Evolutionary conservation across 2,329 filamentous ascomycete species (phyloP).

Genomic region (Fonsecaea nubica): DNA sequence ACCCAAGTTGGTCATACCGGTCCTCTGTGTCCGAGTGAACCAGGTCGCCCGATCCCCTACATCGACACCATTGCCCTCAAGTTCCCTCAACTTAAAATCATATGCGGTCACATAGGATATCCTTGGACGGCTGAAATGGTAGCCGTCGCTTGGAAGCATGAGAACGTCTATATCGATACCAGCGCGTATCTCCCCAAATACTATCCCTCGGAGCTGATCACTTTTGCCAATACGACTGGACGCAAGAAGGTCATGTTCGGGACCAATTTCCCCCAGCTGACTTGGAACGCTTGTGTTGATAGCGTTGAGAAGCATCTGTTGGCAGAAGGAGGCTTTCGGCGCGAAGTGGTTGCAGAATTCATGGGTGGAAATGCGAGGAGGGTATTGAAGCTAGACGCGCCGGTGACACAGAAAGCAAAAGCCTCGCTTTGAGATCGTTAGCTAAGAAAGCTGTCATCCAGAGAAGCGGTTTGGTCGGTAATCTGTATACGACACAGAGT

Average conservation of each 20-base stretch:
- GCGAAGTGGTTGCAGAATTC: slow-evolving; percentile 31
- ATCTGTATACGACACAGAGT: background rate
- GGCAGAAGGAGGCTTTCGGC: slow-evolving; percentile 10
- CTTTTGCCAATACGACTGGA: slow-evolving; percentile 41
- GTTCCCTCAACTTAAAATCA: slow-evolving; percentile 40
- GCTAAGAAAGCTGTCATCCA: background rate
- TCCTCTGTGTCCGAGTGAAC: slow-evolving; percentile 41
- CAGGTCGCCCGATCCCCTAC: slow-evolving; percentile 42
- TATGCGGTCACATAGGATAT: slow-evolving; percentile 40
- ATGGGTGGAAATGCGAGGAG: slow-evolving; percentile 37
- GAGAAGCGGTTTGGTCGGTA: background rate
- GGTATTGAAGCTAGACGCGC: slow-evolving; percentile 33
- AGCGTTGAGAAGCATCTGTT: slow-evolving; percentile 24
- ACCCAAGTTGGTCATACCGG: slow-evolving; percentile 43
- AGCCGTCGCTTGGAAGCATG: slow-evolving; percentile 42
- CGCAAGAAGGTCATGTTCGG: slow-evolving; percentile 42
- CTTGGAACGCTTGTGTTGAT: slow-evolving; percentile 40
- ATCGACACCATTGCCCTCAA: slow-evolving; percentile 41
- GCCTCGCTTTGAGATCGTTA: slow-evolving; percentile 6
- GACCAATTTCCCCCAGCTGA: slow-evolving; percentile 42
- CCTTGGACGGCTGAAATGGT: slow-evolving; percentile 41
- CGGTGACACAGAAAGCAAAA: background rate
- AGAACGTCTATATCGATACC: slow-evolving; percentile 42
- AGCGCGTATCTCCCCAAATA: slow-evolving; percentile 40
- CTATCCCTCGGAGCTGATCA: slow-evolving; percentile 39